These are phyloP conservation scores for Pisolithus thermaeus DNA, from an alignment of 1,284 basidiomycete genomes.

Conservation along the genomic window DNA sequence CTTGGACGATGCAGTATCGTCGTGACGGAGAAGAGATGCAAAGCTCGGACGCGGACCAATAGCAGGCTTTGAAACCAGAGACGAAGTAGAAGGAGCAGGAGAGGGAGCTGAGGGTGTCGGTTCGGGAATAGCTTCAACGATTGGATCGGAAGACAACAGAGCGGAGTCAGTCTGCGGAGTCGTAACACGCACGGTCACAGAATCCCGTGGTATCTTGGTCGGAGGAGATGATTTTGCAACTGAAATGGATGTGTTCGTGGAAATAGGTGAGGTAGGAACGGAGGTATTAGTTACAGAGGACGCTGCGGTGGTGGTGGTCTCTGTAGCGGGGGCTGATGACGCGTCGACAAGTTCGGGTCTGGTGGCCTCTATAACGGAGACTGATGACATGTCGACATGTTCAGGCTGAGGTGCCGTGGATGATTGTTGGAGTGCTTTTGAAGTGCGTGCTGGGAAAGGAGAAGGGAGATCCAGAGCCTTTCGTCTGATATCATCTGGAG, in stretches of 20 bases:
- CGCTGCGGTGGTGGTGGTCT: slow-evolving; percentile 35
- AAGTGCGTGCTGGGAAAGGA: slow-evolving; percentile 30
- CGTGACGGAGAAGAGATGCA: slow-evolving; percentile 63
- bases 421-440: slow-evolving; percentile 7
- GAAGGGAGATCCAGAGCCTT: slow-evolving; percentile 47
- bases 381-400: slow-evolving; percentile 32
- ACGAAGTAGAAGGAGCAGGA: slow-evolving; percentile 7
- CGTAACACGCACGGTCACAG: slow-evolving; percentile 11
- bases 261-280: slow-evolving; percentile 51
- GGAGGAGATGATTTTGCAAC: slow-evolving; percentile 23
- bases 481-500: slow-evolving; percentile 49
- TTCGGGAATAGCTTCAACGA: neutral
- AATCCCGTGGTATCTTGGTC: slow-evolving; percentile 8
- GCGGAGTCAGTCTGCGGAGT: slow-evolving; percentile 12
- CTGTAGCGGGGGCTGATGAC: slow-evolving; percentile 36
- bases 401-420: slow-evolving; percentile 9
- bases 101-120: slow-evolving; percentile 4
- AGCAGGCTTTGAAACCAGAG: slow-evolving; percentile 23
- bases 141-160: neutral
- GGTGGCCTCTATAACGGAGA: slow-evolving; percentile 35
- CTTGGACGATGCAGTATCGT: slow-evolving; percentile 35
- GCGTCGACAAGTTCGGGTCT: slow-evolving; percentile 22
- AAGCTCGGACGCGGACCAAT: slow-evolving; percentile 45
- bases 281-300: slow-evolving; percentile 42
- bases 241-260: slow-evolving; percentile 56